Evolutionary conservation across 1,284 basidiomycete genomes (phyloP).

Genomic region (Tremellales sp.): DNA sequence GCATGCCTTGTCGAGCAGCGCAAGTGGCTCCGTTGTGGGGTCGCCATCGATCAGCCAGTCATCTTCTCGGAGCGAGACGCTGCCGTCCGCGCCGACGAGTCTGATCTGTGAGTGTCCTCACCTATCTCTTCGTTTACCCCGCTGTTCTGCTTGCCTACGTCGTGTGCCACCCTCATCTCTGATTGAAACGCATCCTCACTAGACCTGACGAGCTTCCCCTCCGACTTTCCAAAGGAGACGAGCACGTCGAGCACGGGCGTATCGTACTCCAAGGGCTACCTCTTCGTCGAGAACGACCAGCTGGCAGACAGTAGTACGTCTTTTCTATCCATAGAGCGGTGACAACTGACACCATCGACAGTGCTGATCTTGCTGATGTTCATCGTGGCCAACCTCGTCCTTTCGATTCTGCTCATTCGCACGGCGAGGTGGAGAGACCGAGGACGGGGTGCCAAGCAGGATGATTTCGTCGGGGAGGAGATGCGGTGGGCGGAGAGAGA

Average conservation of each 20-base stretch:
- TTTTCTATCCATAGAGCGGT: not conserved
- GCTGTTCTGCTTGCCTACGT: no score
- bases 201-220: conserved; percentile 15
- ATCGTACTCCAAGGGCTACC: conserved; percentile 14
- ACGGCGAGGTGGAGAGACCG: conserved; percentile 5
- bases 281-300: conserved; percentile 20
- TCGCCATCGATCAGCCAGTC: no score
- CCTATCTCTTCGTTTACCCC: not conserved
- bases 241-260: not conserved
- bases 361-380: conserved; percentile 23
- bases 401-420: conserved; percentile 16
- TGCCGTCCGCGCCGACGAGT: not conserved
- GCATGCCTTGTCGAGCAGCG: no score
- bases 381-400: conserved; percentile 9
- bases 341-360: conserved; percentile 2
- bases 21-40: no score
- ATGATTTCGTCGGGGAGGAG: conserved; percentile 26
- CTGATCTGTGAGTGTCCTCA: conserved; percentile 3
- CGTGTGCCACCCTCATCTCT: not conserved
- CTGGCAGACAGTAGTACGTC: conserved; percentile 31
- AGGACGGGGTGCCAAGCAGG: conserved; percentile 9
- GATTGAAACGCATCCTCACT: not conserved
- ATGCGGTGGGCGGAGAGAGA: conserved; percentile 29
- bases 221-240: conserved; percentile 29
- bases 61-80: no score